A percentile compares a stretch with the other conserved stretches of the same genome.
phyloP scores from a whole-genome alignment of 768 basidiomycete species.

The Pleurotus djamor region DNA sequence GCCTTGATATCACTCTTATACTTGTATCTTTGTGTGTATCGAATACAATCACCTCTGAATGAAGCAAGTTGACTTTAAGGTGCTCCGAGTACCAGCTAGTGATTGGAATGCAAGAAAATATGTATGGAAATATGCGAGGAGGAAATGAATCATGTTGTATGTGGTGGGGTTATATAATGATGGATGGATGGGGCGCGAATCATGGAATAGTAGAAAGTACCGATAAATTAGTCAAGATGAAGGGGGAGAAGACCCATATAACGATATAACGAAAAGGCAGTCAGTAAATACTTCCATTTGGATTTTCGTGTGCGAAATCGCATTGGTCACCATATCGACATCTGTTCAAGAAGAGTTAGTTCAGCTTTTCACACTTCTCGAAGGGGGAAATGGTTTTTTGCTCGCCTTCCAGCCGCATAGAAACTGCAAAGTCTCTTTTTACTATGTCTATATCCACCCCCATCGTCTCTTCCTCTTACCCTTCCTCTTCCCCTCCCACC shows the following conservation, averaged over 20 bases:
- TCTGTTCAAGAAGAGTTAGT: conserved; percentile 53
- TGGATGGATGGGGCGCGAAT: background rate
- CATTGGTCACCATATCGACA: conserved; percentile 89
- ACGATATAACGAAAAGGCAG: background rate
- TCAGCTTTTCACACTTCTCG: conserved; percentile 38
- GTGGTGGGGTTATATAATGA: background rate
- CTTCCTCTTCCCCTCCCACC: conserved; percentile 61
- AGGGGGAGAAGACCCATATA: conserved; percentile 6
- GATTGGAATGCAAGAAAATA: no score
- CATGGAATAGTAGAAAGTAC: background rate
- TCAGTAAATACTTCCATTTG: conserved; percentile 21
- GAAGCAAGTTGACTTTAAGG: no score
- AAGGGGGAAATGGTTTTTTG: conserved; percentile 42
- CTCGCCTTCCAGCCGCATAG: conserved; percentile 92
- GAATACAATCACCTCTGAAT: no score
- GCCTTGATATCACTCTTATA: no score
- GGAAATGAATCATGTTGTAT: background rate
- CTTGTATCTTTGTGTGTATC: no score
- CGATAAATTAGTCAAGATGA: conserved; percentile 3
- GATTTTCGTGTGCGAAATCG: conserved; percentile 72
- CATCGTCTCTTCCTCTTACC: conserved; percentile 43
- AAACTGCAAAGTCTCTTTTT: conserved; percentile 91
- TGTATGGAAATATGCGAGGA: background rate
- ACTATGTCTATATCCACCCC: conserved; percentile 71
- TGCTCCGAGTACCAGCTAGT: no score